Base-by-base conservation (phyloP, 306 rosid genomes). In the Delonix regia region DNA sequence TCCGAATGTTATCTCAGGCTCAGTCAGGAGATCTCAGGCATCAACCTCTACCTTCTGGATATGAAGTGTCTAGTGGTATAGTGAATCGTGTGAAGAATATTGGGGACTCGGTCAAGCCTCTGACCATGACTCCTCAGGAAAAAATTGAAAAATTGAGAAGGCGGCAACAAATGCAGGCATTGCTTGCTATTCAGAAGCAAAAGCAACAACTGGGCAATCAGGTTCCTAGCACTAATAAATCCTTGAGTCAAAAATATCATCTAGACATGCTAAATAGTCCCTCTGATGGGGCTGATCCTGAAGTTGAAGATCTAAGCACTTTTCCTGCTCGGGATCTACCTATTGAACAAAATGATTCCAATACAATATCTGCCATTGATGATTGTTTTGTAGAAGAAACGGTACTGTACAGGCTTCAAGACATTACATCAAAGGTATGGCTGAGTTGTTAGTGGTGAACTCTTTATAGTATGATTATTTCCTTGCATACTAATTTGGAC, bases 121-220 rank as follows among this genome's bases (percentile, higher is more conserved):
- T 76, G 74, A 85, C 84, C 63, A 96, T 96, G 99, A 93, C 98
- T 39, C 94, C 99, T 78, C 97, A 88, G 82, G 99, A 93, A 82
- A 96, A 96, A 84, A 93, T 93, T 80, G 96, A 93, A 89, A 96
- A 93, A 77, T 82, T 96, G 76, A 93, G 99, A 82, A 84, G 94
- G 87, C 87, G 99, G 76, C 99, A 96, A 63, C 97, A 96, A 87
- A 84, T 91, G 88, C 98, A 87, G 88, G 99, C 99, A 62, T 83
- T 96, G 96, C 89, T 96, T 86, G 99, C 99, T 83, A 93, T 96
- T 85, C 85, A 87, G 85, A 91, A 90, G 78, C 93, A 96, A 76
- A 90, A 88, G 57, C 91, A 88, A 82, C 90, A 90, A 81, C 78
- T 96, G 78, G 80, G 78, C 63, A 89, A 85, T 74, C 96, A 93